Evolutionary conservation across 176 grass and related monocot genomes (phyloP), one percentile per base, ranked within the genome.

Genomic region (Carex scoparia): DNA sequence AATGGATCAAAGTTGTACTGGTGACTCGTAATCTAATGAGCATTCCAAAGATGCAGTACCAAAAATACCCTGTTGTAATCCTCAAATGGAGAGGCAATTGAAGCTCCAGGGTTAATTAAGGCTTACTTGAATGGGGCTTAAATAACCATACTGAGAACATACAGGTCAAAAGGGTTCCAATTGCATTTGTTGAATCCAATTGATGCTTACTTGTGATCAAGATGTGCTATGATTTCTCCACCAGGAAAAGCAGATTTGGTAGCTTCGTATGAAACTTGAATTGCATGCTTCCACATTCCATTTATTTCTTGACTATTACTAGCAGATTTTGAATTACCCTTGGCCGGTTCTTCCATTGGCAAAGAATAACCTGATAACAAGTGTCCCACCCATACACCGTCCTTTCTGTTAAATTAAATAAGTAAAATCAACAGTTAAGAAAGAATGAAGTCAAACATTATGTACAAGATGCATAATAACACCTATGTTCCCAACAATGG

Each of bases 161-260:
- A 51, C n/a, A 4, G 8, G 8, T 74, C 70, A 51, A 74, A 74
- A 9, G n/a, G n/a, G n/a, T 72, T 42, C 40, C 42, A 28, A 27
- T 51, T 31, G 3, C 54, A 80, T 58, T 5, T 79, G 23, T 81
- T 48, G 12, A 81, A 72, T 61, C 40, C 14, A 78, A 1, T 14
- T 33, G 15, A 75, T 33, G 79, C 89, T 89, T 93, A 98, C 95
- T 93, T 98, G 48, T 94, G 95, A 98, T 98, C 95, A n/a, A 98
- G 88, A 90, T 98, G 93, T 32, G 95, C 95, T 28, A 98, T 89
- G 72, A 98, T 61, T 84, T 98, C 89, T 83, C 92, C 95, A 40
- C 88, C 95, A 56, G 95, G 95, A 90, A 98, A 98, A 68, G 88
- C 95, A 76, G 89, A 84, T 69, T 90, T 91, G 0, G 92, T 94